These are phyloP conservation scores for Fusarium newnesense DNA, from an alignment of 2,329 filamentous ascomycete species.

Conservation along the genomic window DNA sequence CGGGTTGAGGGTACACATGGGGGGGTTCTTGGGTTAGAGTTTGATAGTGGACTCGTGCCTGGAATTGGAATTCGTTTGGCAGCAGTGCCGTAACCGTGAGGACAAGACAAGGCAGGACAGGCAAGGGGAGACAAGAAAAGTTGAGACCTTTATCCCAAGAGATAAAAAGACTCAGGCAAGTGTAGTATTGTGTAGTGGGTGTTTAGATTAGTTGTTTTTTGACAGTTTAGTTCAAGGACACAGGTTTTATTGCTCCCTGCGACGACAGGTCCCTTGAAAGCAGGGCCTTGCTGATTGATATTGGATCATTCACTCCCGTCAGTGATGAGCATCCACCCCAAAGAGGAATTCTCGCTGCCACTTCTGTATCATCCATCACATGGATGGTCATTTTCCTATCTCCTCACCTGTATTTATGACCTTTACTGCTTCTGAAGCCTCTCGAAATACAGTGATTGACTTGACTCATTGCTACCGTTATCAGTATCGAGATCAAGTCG, in stretches of 20 bases:
- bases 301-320: conserved; percentile 13
- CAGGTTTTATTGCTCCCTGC: background rate
- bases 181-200: background rate
- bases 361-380: conserved; percentile 12
- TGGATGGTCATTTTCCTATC: background rate
- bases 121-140: background rate
- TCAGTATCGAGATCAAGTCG: conserved; percentile 14
- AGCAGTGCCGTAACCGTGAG: conserved; percentile 4
- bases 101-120: background rate
- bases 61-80: conserved; percentile 17
- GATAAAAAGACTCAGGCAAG: background rate
- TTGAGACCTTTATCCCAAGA: background rate
- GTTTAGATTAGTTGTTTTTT: background rate
- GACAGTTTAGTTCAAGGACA: background rate
- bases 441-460: background rate
- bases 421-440: background rate
- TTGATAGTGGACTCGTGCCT: conserved; percentile 32
- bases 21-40: background rate
- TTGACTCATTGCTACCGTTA: background rate
- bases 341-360: background rate
- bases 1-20: background rate
- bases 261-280: background rate
- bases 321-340: conserved; percentile 13
- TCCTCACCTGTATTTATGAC: background rate
- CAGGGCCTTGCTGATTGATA: conserved; percentile 2